A percentile compares a stretch with the other conserved stretches of the same genome.
Conservation (phyloP, 2,329 filamentous ascomycete species). For the Tolypocladium inflatum region DNA sequence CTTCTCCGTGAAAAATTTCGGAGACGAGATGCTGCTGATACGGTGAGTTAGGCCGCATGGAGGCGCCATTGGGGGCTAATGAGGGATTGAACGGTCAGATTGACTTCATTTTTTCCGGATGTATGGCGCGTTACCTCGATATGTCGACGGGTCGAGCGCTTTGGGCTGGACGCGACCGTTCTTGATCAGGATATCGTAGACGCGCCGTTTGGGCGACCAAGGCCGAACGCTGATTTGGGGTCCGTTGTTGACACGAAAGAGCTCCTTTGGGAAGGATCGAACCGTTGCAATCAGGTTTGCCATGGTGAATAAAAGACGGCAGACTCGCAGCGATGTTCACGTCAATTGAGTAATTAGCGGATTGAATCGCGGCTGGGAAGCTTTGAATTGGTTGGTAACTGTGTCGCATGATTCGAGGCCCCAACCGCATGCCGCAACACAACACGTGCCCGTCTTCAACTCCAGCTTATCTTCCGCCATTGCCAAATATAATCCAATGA, state of each 20-base stretch:
- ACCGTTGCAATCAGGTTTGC: constrained; percentile 3
- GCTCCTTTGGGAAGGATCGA: constrained; percentile 4
- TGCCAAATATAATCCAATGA: too few relatives aligned
- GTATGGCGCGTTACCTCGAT: constrained; percentile 2
- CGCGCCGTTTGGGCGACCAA: constrained; percentile 4
- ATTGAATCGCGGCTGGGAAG: too few relatives aligned
- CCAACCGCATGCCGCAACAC: too few relatives aligned
- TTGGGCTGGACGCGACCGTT: constrained; percentile 2
- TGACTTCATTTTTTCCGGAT: too few relatives aligned
- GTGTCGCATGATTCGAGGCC: too few relatives aligned
- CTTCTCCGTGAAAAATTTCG: constrained; percentile 5
- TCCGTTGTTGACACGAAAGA: constrained; percentile 9
- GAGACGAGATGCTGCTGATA: constrained; percentile 10
- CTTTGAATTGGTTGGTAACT: too few relatives aligned
- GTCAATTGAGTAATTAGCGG: too few relatives aligned
- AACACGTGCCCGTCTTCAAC: too few relatives aligned
- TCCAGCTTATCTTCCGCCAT: too few relatives aligned
- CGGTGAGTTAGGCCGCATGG: constrained; percentile 9
- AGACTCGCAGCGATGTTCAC: too few relatives aligned
- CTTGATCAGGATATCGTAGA: constrained; percentile 1
- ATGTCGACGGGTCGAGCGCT: constrained; percentile 2
- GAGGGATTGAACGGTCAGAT: not conserved
- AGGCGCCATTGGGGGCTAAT: constrained; percentile 12
- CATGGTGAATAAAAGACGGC: not conserved
- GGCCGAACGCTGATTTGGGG: constrained; percentile 1